Percentiles rank a stretch among this genome's conserved stretches.
Conservation (phyloP, 176 grass and related monocot species). For the Musa schizocarpa region DNA sequence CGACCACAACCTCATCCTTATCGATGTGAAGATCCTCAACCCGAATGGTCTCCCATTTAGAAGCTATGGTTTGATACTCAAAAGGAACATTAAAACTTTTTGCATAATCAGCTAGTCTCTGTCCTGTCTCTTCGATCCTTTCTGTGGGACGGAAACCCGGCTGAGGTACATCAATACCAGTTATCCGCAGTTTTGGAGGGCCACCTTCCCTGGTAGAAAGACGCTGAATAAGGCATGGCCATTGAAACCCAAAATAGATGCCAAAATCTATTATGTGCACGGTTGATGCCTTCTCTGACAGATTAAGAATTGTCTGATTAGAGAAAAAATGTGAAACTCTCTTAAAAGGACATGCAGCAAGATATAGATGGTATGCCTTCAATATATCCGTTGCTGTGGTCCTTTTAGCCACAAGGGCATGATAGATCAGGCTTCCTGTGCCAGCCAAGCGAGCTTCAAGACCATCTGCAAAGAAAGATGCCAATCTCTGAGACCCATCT, state of each 20-base stretch:
- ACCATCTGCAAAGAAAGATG: constrained; percentile 39
- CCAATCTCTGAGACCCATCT: constrained; percentile 45
- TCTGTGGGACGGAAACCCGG: constrained; percentile 35
- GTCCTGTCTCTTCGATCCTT: constrained; percentile 43
- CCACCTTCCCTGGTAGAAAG: constrained; percentile 22
- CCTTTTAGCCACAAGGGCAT: constrained; percentile 26
- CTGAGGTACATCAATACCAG: constrained; percentile 36
- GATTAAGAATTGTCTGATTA: constrained; percentile 44
- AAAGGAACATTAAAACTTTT: constrained; percentile 47
- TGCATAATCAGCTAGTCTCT: constrained; percentile 47
- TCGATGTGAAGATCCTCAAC: constrained; percentile 43
- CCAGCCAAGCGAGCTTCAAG: constrained; percentile 60
- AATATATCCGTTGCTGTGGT: constrained; percentile 25
- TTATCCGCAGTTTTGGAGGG: constrained; percentile 41
- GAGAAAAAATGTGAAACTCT: constrained; percentile 29
- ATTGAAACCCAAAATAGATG: constrained; percentile 46
- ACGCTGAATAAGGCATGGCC: constrained; percentile 45
- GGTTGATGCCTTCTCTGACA: constrained; percentile 16
- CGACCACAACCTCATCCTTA: constrained; percentile 42
- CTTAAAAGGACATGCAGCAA: constrained; percentile 40
- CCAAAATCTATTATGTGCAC: constrained; percentile 62
- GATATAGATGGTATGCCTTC: constrained; percentile 29
- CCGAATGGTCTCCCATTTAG: constrained; percentile 40
- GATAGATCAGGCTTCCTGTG: constrained; percentile 34
- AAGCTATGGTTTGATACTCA: constrained; percentile 47